Evolutionary conservation across 805 yeast genomes (phyloP), one percentile per base, ranked within the genome.

Genomic region (Nakazawaea holstii): DNA sequence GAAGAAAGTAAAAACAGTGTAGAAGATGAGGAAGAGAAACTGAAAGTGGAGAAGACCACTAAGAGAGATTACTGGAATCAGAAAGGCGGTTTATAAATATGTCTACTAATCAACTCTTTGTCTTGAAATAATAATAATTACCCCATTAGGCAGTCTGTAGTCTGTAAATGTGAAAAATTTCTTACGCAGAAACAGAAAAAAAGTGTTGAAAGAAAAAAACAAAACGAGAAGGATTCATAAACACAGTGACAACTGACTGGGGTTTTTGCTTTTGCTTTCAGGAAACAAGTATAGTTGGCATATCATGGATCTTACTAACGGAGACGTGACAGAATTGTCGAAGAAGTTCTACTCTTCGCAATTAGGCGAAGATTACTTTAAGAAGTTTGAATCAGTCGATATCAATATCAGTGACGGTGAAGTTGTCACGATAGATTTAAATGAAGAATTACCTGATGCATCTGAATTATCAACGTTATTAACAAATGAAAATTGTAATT

Each of bases 401-500:
- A 84, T 92, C 58, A 97, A 96, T 38, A 69, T 89, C 60, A 82
- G 83, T 49, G 87, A 84, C 57, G 96, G 90, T 66, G 86, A 88
- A 52, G 96, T 92, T 53, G 84, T 88, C 45, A 79, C 94, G 55
- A 92, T 90, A 58, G 74, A 86, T 50, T 77, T 77, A 45, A 80
- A 82, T 32, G 98, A 92, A 59, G 72, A 90, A 48, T 95, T 96
- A 4, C 96, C 87, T 20, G 96, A 92, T 62, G 87, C 96, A 4
- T 74, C 80, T 39, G 98, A 94, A 59, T 73, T 94, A 52, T 80
- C 86, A 53, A 77, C 79, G 27, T 76, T 92, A 52, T 70, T 94
- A 52, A 84, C 86, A 52, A 87, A 86, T 54, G 98, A 94, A 67
- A 79, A 77, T 48, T 83, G 92, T 43, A 80, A 77, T 20, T 72